phyloP scores from a whole-genome alignment of 2,329 filamentous ascomycete genomes.

The Aspergillus aculeatinus region DNA sequence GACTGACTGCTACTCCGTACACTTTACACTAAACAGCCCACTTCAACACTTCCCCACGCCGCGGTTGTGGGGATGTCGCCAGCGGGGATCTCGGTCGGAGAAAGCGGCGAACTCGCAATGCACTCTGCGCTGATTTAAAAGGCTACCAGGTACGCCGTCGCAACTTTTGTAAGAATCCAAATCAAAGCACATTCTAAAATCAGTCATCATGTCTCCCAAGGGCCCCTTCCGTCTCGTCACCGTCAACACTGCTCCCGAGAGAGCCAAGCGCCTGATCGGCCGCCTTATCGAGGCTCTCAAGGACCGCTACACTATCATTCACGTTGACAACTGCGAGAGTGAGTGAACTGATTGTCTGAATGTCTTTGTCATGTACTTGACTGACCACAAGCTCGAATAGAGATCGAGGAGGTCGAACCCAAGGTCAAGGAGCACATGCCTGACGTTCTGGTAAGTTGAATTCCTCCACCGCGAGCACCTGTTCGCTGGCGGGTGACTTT shows the following conservation, averaged over 20 bases:
- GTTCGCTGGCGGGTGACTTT: not conserved
- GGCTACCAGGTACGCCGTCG: not conserved
- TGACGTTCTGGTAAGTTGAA: conserved; percentile 52
- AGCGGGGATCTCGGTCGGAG: conserved; percentile 4
- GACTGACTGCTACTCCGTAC: not conserved
- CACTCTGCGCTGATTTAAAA: not conserved
- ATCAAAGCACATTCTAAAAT: not conserved
- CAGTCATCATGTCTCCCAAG: conserved; percentile 38
- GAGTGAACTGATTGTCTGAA: conserved; percentile 22
- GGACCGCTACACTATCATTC: conserved; percentile 62
- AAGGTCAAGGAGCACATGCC: conserved; percentile 55
- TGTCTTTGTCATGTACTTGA: not conserved
- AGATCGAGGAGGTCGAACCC: conserved; percentile 55
- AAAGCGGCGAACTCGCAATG: conserved; percentile 6
- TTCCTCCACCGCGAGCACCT: not conserved
- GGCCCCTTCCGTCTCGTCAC: conserved; percentile 65
- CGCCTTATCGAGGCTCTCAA: conserved; percentile 61
- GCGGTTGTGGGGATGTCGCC: conserved; percentile 19
- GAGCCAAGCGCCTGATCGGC: conserved; percentile 63
- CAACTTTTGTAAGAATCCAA: not conserved
- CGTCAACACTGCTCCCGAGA: conserved; percentile 66
- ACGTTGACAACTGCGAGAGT: conserved; percentile 64
- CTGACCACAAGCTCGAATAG: conserved; percentile 19
- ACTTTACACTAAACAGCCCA: conserved; percentile 6
- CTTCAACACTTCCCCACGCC: conserved; percentile 13